Base-by-base conservation (phyloP, 768 basidiomycete genomes). In the Tricholomella constricta region DNA sequence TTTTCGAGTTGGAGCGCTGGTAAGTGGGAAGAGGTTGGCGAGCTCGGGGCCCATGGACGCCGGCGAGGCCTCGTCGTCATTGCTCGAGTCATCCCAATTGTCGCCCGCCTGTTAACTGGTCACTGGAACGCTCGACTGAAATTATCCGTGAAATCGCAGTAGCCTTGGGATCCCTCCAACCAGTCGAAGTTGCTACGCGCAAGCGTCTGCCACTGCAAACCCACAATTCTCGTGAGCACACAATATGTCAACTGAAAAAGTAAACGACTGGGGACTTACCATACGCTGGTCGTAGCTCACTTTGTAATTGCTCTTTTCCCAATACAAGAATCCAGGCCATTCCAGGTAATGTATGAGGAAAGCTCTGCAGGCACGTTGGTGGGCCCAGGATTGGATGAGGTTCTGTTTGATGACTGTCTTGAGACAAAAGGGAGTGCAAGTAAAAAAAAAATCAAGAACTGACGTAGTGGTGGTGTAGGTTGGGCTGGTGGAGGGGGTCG, bases 221-320 rank as follows among this genome's bases (percentile, higher is more conserved):
- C 22, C 15, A 26, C 22, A n/a, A 7, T 4, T n/a, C 26, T 32
- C 12, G 3, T 26, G 4, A 40, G n/a, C 27, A 20, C n/a, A 17
- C 8, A 17, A 41, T 8, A 6, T 20, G 3, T n/a, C n/a, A n/a
- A n/a, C n/a, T n/a, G n/a, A n/a, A 8, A 27, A 34, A 7, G 19
- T n/a, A 25, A 25, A 19, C 31, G 6, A 1, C 5, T 19, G 26
- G 17, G 9, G 12, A 43, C 27, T 8, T 34, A 51, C 49, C 49
- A 32, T 42, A 5, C 49, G 49, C 17, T 51, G 27, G n/a, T 51
- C 49, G 23, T 51, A 51, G 17, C 23, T 42, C 15, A 40, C 19
- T n/a, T 51, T 27, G 29, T 51, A 51, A 17, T 51, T 40, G 27
- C 40, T 51, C 32, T 51, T 40, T 23, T 51, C 7, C 49, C 49